Evolutionary conservation across 345 rosid species (phyloP).

Genomic region (Eucalyptus regnans): DNA sequence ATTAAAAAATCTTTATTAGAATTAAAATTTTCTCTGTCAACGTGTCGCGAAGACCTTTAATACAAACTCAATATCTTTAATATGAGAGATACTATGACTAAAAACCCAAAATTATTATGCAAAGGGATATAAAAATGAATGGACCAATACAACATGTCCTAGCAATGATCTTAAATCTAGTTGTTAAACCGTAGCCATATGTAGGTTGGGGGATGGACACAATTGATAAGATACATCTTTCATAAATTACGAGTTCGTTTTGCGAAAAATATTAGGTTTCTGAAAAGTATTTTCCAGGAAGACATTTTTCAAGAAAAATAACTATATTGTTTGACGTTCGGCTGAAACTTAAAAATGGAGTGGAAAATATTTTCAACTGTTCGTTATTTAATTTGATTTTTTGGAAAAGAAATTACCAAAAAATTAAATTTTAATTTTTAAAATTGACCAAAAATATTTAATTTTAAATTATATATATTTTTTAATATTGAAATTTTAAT

Average conservation of each 20-base stretch:
- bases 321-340: no score
- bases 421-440: no score
- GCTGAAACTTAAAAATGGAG: accelerated
- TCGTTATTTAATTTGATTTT: no score
- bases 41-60: background rate
- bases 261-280: no score
- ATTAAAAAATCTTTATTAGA: background rate
- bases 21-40: background rate
- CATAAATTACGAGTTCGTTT: no score
- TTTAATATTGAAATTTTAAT: no score
- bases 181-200: background rate
- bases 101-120: background rate
- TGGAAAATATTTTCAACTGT: no score
- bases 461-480: accelerated
- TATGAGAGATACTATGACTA: background rate
- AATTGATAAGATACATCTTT: background rate
- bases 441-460: no score
- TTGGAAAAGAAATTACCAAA: no score
- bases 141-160: background rate
- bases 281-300: accelerated
- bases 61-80: background rate
- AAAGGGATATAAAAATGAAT: background rate
- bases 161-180: background rate
- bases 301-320: no score
- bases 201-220: background rate